These are phyloP conservation scores for Amanita phalloides DNA, from an alignment of 768 basidiomycete genomes.

Conservation along the genomic window DNA sequence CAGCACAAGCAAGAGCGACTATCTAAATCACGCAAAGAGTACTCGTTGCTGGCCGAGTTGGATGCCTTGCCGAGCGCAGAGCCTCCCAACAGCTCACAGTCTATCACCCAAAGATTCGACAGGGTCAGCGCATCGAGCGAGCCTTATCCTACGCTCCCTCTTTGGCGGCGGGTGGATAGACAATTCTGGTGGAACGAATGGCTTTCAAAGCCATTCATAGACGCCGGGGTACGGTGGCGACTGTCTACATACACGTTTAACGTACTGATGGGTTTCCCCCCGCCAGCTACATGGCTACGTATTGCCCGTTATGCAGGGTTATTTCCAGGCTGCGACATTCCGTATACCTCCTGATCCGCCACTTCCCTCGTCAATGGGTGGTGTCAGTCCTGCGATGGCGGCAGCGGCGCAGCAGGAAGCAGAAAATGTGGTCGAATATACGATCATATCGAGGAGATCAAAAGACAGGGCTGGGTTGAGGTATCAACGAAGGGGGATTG, in stretches of 20 bases:
- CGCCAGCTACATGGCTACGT: conserved; percentile 71
- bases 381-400: neutral
- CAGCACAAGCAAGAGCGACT: conserved; percentile 70
- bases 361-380: neutral
- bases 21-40: conserved; percentile 44
- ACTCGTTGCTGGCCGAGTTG: conserved; percentile 49
- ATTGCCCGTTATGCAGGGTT: conserved; percentile 89
- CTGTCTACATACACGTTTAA: conserved; percentile 4
- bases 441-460: conserved; percentile 78
- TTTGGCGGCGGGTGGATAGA: conserved; percentile 85
- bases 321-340: conserved; percentile 71
- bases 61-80: conserved; percentile 33
- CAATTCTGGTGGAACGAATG: conserved; percentile 98
- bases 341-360: conserved; percentile 38
- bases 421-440: conserved; percentile 48
- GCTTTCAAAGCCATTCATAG: conserved; percentile 75
- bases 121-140: conserved; percentile 49
- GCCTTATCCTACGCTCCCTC: conserved; percentile 66
- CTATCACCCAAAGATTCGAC: neutral
- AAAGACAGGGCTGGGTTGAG: conserved; percentile 85
- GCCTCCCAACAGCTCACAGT: conserved; percentile 7
- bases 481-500: conserved; percentile 91
- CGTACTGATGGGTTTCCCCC: neutral
- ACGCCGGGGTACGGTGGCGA: conserved; percentile 60
- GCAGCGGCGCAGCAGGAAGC: neutral